Conservation (phyloP, 192 early-diverging fungal species). For the Umbelopsis isabellina region DNA sequence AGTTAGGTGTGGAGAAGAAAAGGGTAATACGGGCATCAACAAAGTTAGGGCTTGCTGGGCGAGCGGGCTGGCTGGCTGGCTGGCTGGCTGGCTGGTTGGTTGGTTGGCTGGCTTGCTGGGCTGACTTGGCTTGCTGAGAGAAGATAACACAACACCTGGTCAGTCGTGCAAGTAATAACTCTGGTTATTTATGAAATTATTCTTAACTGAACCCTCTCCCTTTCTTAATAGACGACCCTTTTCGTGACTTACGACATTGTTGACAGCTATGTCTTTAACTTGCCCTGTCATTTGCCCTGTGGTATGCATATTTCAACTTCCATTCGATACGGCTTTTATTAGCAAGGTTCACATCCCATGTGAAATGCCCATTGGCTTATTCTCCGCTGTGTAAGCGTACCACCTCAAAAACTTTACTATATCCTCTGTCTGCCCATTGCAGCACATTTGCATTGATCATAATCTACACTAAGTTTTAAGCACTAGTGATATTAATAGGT, state of each 20-base stretch:
- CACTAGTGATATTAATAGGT: no score
- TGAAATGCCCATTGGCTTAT: constrained; percentile 13
- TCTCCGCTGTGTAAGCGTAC: constrained; percentile 8
- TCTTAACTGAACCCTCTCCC: constrained; percentile 2
- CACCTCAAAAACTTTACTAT: constrained; percentile 15
- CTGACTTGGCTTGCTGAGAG: background rate
- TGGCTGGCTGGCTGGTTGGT: background rate
- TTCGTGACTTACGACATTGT: constrained; percentile 21
- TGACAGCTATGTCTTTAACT: constrained; percentile 22
- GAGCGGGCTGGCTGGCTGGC: background rate
- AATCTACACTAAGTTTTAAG: background rate
- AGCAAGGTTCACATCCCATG: background rate
- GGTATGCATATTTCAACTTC: background rate
- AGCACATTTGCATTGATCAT: background rate
- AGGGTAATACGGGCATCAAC: no score
- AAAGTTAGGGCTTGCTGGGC: no score
- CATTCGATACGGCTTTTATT: background rate
- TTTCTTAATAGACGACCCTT: background rate
- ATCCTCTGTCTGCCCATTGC: background rate
- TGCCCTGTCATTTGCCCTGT: constrained; percentile 14
- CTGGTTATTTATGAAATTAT: constrained; percentile 12
- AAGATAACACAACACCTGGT: background rate
- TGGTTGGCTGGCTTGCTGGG: background rate
- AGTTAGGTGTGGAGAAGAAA: no score
- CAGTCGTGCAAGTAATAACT: constrained; percentile 14